Conservation (phyloP, 116 monocot species). For the Iris pallida region DNA sequence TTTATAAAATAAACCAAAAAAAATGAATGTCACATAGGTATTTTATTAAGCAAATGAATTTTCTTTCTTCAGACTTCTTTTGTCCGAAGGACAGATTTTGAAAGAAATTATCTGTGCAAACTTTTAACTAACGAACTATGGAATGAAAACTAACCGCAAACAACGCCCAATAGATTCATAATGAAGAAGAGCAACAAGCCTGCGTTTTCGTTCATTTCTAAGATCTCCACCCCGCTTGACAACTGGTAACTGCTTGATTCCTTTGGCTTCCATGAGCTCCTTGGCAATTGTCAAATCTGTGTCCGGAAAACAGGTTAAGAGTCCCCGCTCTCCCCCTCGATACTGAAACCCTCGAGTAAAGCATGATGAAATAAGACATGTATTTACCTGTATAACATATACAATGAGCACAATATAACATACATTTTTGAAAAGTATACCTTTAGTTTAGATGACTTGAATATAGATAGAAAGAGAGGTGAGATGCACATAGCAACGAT, state of each 20-base stretch:
- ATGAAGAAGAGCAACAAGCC: slow-evolving; percentile 62
- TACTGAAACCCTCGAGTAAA: slow-evolving; percentile 64
- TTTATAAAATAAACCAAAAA: no score
- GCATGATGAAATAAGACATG: slow-evolving; percentile 48
- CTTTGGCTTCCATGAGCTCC: slow-evolving; percentile 88
- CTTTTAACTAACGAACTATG: no score
- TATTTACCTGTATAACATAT: slow-evolving; percentile 37
- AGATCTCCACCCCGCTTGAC: slow-evolving; percentile 51
- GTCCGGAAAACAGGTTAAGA: slow-evolving; percentile 81
- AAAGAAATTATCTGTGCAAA: no score
- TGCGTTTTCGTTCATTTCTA: slow-evolving; percentile 32
- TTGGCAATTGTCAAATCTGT: slow-evolving; percentile 85
- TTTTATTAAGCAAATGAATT: no score
- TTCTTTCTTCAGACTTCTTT: no score
- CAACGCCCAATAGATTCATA: slow-evolving; percentile 69
- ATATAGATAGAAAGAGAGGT: no score
- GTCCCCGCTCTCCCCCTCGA: slow-evolving; percentile 66
- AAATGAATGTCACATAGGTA: no score
- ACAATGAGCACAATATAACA: no score
- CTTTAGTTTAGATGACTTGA: no score
- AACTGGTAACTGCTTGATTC: slow-evolving; percentile 72
- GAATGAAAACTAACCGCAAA: slow-evolving; percentile 57
- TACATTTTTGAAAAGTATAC: no score
- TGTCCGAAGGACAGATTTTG: no score
- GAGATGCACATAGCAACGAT: no score